A percentile compares a stretch with the other conserved stretches of the same genome.
phyloP scores from a whole-genome alignment of 208 protist species.

The Acanthamoeba castellanii region DNA sequence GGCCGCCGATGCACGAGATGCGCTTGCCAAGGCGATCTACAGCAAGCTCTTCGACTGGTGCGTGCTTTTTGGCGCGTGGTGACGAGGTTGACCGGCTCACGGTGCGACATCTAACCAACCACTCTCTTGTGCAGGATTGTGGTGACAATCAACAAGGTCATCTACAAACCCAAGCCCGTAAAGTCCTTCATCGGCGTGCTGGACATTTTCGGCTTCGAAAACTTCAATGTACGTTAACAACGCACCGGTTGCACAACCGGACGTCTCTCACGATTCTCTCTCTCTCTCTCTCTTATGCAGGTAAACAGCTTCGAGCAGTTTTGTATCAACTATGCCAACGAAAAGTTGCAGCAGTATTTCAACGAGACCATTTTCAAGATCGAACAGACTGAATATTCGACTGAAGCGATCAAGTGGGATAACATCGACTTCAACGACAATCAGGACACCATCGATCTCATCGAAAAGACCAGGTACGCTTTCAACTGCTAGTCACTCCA shows the following conservation, averaged over 20 bases:
- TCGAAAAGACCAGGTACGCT: constrained; percentile 77
- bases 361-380: constrained; percentile 91
- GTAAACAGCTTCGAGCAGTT: constrained; percentile 88
- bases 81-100: neutral
- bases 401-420: constrained; percentile 88
- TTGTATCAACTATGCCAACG: constrained; percentile 92
- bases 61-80: neutral
- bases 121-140: constrained; percentile 84
- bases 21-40: constrained; percentile 85
- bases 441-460: constrained; percentile 85
- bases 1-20: constrained; percentile 84
- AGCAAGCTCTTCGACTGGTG: constrained; percentile 48
- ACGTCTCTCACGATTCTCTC: neutral
- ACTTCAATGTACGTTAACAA: constrained; percentile 68
- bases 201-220: constrained; percentile 90
- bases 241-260: neutral
- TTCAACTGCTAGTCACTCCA: no score
- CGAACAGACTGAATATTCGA: constrained; percentile 88
- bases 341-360: constrained; percentile 91
- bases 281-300: neutral
- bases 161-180: constrained; percentile 74
- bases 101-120: neutral
- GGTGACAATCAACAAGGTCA: constrained; percentile 88
- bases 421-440: constrained; percentile 90
- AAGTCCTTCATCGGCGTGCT: constrained; percentile 90